phyloP scores from a whole-genome alignment of 2,329 filamentous ascomycete species.

The Neospermospora avenae region DNA sequence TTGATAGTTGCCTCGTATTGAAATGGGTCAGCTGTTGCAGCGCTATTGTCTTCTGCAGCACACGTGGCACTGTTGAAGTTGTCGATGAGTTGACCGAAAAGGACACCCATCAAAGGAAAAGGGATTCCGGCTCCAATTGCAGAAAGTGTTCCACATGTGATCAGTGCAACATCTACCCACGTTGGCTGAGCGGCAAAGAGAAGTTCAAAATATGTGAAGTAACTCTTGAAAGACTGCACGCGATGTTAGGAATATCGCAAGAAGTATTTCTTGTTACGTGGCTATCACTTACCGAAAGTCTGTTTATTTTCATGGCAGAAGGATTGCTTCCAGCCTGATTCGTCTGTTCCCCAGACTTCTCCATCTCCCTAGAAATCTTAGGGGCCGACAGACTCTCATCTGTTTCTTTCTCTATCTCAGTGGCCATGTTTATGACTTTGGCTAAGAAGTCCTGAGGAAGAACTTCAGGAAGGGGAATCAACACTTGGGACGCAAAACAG shows the following conservation, averaged over 20 bases:
- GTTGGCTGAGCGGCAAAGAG: slow-evolving; percentile 18
- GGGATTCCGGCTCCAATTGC: slow-evolving; percentile 57
- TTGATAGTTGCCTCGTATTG: slow-evolving; percentile 9
- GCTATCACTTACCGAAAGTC: not conserved
- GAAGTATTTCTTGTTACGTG: not conserved
- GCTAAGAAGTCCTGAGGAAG: not conserved
- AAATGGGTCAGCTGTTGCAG: not conserved
- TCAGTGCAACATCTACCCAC: slow-evolving; percentile 32
- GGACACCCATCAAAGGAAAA: slow-evolving; percentile 61
- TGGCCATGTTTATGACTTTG: not conserved
- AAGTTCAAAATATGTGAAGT: slow-evolving; percentile 14
- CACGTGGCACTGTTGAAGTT: slow-evolving; percentile 54
- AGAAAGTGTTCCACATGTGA: slow-evolving; percentile 41
- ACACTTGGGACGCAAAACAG: not conserved
- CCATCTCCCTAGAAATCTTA: not conserved
- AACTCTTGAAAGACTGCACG: not conserved
- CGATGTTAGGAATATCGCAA: not conserved
- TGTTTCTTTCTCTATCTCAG: not conserved
- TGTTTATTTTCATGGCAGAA: not conserved
- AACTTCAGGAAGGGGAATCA: not conserved
- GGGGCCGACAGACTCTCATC: not conserved
- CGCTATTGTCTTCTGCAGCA: slow-evolving; percentile 1
- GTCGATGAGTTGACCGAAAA: slow-evolving; percentile 63
- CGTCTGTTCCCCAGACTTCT: not conserved
- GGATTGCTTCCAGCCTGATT: not conserved